phyloP scores from a whole-genome alignment of 2,329 filamentous ascomycete genomes.

The Neobulgaria alba region DNA sequence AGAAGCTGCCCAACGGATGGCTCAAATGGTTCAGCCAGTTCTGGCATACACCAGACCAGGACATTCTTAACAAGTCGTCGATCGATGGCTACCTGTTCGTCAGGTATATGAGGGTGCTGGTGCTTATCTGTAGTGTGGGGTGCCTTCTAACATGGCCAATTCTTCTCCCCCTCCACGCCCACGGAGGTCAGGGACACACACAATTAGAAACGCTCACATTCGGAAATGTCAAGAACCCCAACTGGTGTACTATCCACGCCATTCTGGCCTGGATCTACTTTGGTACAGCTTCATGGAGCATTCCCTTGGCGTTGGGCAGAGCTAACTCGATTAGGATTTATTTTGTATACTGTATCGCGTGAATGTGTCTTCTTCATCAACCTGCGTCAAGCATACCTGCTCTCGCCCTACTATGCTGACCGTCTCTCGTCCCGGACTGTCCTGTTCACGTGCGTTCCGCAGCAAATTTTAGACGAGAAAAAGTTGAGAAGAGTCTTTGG shows the following conservation, averaged over 20 bases:
- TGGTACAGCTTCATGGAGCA: conserved; percentile 18
- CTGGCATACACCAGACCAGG: conserved; percentile 26
- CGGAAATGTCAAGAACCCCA: conserved; percentile 44
- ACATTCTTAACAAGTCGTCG: conserved; percentile 54
- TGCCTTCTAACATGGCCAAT: conserved; percentile 55
- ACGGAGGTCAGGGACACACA: conserved; percentile 42
- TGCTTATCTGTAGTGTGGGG: conserved; percentile 53
- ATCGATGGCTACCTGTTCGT: conserved; percentile 59
- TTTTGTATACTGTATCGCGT: conserved; percentile 58
- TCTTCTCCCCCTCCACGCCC: conserved; percentile 55
- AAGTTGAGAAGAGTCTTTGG: conserved; percentile 54
- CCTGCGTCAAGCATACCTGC: conserved; percentile 57
- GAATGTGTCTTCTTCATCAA: conserved; percentile 63
- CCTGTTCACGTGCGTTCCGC: conserved; percentile 56
- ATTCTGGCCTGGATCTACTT: conserved; percentile 57
- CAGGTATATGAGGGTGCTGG: conserved; percentile 53
- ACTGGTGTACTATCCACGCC: conserved; percentile 51
- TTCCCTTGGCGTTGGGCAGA: not conserved
- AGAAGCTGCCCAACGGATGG: conserved; percentile 26
- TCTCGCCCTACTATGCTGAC: conserved; percentile 56
- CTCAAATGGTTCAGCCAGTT: conserved; percentile 30
- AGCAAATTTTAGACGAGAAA: conserved; percentile 47
- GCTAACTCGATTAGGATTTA: conserved; percentile 35
- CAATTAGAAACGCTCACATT: conserved; percentile 54
- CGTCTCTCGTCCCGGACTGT: conserved; percentile 60